These are phyloP conservation scores for Cryptosporidium muris DNA, from an alignment of 169 alveolate genomes.

Conservation along the genomic window DNA sequence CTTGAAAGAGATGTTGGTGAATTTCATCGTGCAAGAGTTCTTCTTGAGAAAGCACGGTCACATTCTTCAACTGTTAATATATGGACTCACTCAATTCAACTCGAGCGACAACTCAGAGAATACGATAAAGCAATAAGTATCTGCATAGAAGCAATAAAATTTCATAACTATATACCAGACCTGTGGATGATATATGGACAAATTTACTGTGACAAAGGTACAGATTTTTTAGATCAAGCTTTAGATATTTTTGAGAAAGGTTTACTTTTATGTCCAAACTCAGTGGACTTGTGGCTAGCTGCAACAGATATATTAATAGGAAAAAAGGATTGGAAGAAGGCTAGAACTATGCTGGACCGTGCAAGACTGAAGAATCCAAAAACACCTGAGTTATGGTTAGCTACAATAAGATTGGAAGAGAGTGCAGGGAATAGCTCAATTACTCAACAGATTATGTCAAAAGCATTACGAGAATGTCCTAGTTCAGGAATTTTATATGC, in stretches of 20 bases:
- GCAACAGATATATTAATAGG: constrained; percentile 84
- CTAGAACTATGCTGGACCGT: constrained; percentile 90
- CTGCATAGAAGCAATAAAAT: constrained; percentile 42
- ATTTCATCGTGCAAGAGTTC: constrained; percentile 90
- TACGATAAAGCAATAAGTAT: constrained; percentile 1
- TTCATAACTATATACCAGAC: constrained; percentile 5
- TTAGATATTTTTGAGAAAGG: constrained; percentile 76
- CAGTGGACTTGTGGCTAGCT: constrained; percentile 88
- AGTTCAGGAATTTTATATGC: constrained; percentile 94
- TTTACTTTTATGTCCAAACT: constrained; percentile 76
- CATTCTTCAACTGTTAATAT: constrained; percentile 84
- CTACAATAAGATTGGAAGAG: constrained; percentile 90
- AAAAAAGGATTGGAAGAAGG: constrained; percentile 82
- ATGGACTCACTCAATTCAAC: constrained; percentile 92
- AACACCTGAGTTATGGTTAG: constrained; percentile 90
- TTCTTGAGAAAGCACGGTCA: constrained; percentile 88
- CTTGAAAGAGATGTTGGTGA: constrained; percentile 90
- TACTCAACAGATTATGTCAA: constrained; percentile 88
- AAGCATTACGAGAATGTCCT: constrained; percentile 95
- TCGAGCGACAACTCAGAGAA: constrained; percentile 86
- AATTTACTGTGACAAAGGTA: background rate
- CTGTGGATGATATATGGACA: constrained; percentile 41
- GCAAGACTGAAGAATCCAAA: constrained; percentile 88
- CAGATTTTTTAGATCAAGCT: constrained; percentile 36
- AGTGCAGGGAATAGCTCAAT: constrained; percentile 88